Base-by-base conservation (phyloP, 768 basidiomycete genomes). In the Pulveroboletus frians region DNA sequence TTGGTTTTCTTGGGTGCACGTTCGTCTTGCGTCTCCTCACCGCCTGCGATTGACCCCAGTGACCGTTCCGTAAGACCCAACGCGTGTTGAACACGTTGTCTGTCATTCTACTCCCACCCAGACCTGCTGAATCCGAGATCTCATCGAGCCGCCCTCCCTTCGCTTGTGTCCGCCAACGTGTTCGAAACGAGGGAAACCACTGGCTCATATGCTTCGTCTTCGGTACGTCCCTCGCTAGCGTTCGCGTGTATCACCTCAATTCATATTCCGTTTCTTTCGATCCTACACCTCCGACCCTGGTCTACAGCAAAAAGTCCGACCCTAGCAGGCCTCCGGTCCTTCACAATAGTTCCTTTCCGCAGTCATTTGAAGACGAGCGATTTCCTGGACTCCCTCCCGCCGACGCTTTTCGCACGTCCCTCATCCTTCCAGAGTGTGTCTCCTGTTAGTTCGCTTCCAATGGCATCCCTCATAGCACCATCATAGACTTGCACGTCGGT, bases 401-500 rank as follows among this genome's bases (percentile, higher is more conserved):
- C 38, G 80, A 78, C 72, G 81, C 89, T 68, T 92, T 92, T 72
- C 85, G 90, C 60, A 89, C 90, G 27, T 90, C 88, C 51, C 77
- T 85, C 63, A 90, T 92, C 59, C 70, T 92, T 42, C 88, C 88
- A 65, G 87, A 85, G 90, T 92, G 69, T 72, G 86, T 74, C 36
- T 53, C 43, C 48, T 18, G 57, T 43, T 51, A 42, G 4, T 51
- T 52, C 27, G 20, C 11, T 40, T 38, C 37, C 15, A 51, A 45
- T 46, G 26, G 1, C 31, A 18, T 38, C 30, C 52, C 52, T 60
- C 56, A 47, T 50, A 46, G 31, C 38, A 32, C 55, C 34, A 65
- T 43, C 57, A 57, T 66, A 92, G 90, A 63, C 80, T 92, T 52
- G 78, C 86, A 41, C 85, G 85, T 44, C 84, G 87, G 21, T 92